Conservation (phyloP, 1,284 basidiomycete genomes). For the Tilletia walkeri region DNA sequence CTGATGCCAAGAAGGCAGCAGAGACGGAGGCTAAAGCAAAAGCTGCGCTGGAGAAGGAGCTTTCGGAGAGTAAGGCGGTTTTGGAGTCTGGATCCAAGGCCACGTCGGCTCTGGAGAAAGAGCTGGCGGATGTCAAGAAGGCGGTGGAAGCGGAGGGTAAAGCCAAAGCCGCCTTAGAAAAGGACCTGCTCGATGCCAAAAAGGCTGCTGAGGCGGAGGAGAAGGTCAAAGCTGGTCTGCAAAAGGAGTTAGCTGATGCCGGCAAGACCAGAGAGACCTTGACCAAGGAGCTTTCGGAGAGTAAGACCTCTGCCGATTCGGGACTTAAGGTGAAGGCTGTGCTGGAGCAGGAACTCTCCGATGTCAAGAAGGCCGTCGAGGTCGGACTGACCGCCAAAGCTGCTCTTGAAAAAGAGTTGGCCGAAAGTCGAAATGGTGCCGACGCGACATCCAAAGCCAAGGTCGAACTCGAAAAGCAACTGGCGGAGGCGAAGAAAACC, state of each 20-base stretch:
- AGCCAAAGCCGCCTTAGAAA: not conserved
- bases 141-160: not conserved
- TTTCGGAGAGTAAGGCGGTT: conserved; percentile 22
- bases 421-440: not conserved
- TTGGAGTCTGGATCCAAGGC: conserved; percentile 29
- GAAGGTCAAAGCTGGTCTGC: not conserved
- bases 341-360: not conserved
- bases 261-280: too few relatives aligned
- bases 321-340: not conserved
- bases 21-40: conserved; percentile 24
- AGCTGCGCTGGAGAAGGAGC: conserved; percentile 22
- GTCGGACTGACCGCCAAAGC: conserved; percentile 5
- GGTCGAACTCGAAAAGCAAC: not conserved
- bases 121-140: conserved; percentile 6
- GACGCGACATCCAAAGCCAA: not conserved
- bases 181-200: conserved; percentile 15
- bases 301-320: not conserved
- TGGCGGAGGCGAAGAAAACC: not conserved
- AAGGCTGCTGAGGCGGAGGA: not conserved
- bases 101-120: conserved; percentile 22
- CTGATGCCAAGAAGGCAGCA: conserved; percentile 31
- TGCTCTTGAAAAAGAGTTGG: not conserved
- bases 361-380: conserved; percentile 13
- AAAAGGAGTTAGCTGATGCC: conserved; percentile 15
- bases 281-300: too few relatives aligned